Evolutionary conservation across 169 alveolate genomes (phyloP), one percentile per base, ranked within the genome.

Genomic region (Babesia bigemina): DNA sequence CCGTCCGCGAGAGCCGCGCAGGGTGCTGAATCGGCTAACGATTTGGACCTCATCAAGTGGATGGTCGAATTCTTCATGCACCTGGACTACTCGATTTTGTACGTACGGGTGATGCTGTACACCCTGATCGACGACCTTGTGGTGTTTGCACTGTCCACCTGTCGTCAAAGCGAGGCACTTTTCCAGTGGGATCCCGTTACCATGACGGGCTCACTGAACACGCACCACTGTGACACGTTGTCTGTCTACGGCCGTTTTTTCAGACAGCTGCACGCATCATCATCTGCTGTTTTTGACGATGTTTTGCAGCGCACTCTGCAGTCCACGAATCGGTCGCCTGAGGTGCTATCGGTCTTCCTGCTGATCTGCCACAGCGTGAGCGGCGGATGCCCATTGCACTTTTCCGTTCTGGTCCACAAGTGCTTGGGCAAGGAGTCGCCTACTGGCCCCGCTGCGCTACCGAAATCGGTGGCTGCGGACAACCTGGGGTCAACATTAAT

Each of bases 81-180:
- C 28, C 48, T 71, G 48, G 76, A 67, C 50, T 59, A 53, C 44
- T 67, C 76, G 47, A 67, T 67, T 9, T 22, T 50, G 47, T 67
- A 67, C 55, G 24, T 67, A 49, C 53, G 76, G 39, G 56, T 67
- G 66, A 67, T 67, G 76, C 39, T 67, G 22, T 67, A 50, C 39
- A 52, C 76, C 8, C 39, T 67, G n/a, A 29, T 67, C 39, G 76
- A 67, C 65, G 76, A 67, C 76, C 65, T 67, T 9, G 76, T 67
- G 14, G n/a, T 50, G 60, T 67, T 67, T 67, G 50, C 48, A 12
- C 39, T 67, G 11, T 67, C 76, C 3, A 45, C n/a, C 19, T 66
- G 61, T 29, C 49, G 53, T 13, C 56, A 67, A 9, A 66, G 65
- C 11, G 76, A 67, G 53, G 13, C 39, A 2, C 58, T 67, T 10